Percentiles rank a stretch among this genome's conserved stretches.
These are phyloP conservation scores for Papiliotrema flavescens DNA, from an alignment of 1,284 basidiomycete genomes.

Conservation along the genomic window DNA sequence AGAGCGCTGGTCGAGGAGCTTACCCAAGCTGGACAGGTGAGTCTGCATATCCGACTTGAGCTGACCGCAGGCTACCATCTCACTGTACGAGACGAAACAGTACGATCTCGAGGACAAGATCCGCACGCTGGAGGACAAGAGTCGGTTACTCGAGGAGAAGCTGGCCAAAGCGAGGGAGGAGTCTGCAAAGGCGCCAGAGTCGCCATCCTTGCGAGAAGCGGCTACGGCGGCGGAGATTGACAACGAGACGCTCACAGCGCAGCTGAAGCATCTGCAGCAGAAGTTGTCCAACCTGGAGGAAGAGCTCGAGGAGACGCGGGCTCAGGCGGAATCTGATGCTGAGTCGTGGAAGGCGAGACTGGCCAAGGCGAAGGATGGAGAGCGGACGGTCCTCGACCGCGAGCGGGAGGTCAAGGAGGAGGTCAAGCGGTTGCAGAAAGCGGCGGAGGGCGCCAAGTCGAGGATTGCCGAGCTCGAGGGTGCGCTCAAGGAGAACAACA, in stretches of 20 bases:
- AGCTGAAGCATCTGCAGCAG: constrained; percentile 77
- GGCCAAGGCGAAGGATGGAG: constrained; percentile 70
- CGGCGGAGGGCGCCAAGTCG: constrained; percentile 60
- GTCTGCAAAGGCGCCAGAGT: constrained; percentile 8
- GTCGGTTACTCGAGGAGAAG: constrained; percentile 32
- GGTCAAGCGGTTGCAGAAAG: constrained; percentile 59
- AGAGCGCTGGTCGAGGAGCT: constrained; percentile 44
- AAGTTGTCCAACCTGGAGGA: constrained; percentile 77
- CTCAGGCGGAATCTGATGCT: constrained; percentile 70
- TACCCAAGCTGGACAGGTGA: constrained; percentile 42
- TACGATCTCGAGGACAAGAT: constrained; percentile 74
- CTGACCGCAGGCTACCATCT: constrained; percentile 71
- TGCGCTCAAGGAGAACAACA: constrained; percentile 80
- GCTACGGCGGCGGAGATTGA: constrained; percentile 78
- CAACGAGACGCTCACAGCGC: constrained; percentile 83
- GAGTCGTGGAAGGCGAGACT: constrained; percentile 62
- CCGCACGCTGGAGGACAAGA: constrained; percentile 57
- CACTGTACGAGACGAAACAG: constrained; percentile 75
- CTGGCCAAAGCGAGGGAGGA: constrained; percentile 31
- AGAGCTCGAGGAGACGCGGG: constrained; percentile 71
- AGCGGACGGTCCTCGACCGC: constrained; percentile 67
- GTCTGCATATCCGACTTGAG: constrained; percentile 3
- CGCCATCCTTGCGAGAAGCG: constrained; percentile 46
- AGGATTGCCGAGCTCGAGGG: constrained; percentile 79
- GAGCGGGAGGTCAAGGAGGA: constrained; percentile 61